phyloP scores from a whole-genome alignment of 495 filamentous ascomycete genomes.

The Rostrohypoxylon terebratum region DNA sequence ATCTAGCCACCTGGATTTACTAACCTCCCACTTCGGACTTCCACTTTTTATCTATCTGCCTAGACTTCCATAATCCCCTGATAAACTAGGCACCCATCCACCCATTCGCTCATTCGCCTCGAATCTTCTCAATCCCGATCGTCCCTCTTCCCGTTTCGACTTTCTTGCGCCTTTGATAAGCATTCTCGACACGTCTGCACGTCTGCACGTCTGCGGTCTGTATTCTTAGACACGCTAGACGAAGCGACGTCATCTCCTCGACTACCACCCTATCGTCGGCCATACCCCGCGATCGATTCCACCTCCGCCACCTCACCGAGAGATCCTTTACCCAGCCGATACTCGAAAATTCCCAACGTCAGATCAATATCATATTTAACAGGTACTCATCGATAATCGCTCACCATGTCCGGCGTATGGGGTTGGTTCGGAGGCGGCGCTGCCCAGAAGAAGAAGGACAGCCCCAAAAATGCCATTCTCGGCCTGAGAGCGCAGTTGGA shows the following conservation, averaged over 20 bases:
- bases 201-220: conserved; percentile 4
- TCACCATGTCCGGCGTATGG: conserved; percentile 74
- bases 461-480: conserved; percentile 96
- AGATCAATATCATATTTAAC: conserved; percentile 23
- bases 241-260: conserved; percentile 37
- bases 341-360: conserved; percentile 5
- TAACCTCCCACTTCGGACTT: conserved; percentile 19
- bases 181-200: background rate
- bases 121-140: conserved; percentile 7
- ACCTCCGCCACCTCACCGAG: conserved; percentile 12
- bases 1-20: conserved; percentile 15
- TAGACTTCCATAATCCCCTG: conserved; percentile 26
- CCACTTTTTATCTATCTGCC: conserved; percentile 32
- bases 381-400: conserved; percentile 4
- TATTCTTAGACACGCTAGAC: conserved; percentile 22
- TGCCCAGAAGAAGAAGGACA: conserved; percentile 87
- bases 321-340: background rate
- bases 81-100: conserved; percentile 19
- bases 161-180: background rate
- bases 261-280: conserved; percentile 19
- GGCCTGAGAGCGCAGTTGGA: conserved; percentile 88
- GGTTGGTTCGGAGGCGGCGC: conserved; percentile 86
- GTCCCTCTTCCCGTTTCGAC: background rate
- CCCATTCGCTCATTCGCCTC: no score
- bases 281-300: conserved; percentile 44